These are phyloP conservation scores for Bryoglossum gracile DNA, from an alignment of 495 filamentous ascomycete genomes.

Conservation along the genomic window DNA sequence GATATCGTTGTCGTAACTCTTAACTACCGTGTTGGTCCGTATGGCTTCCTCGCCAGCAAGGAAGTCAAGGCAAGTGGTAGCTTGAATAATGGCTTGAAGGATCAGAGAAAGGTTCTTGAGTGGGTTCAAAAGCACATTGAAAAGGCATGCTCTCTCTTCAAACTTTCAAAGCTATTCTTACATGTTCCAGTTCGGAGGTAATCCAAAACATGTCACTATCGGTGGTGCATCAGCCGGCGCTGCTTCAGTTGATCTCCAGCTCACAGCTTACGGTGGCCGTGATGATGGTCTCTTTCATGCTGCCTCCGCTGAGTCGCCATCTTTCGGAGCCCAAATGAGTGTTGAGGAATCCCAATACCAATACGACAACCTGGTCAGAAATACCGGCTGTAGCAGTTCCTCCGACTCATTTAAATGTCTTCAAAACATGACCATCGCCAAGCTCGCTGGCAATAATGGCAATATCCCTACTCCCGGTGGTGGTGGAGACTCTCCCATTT, in stretches of 20 bases:
- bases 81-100: constrained; percentile 64
- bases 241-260: constrained; percentile 56
- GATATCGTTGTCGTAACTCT: constrained; percentile 66
- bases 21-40: constrained; percentile 67
- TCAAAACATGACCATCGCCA: constrained; percentile 39
- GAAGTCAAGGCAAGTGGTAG: constrained; percentile 45
- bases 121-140: constrained; percentile 65
- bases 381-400: constrained; percentile 43
- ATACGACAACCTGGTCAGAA: constrained; percentile 53
- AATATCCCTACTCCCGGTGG: constrained; percentile 46
- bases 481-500: constrained; percentile 40
- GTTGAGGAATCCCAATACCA: constrained; percentile 55
- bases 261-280: constrained; percentile 52
- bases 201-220: constrained; percentile 63
- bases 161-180: neutral
- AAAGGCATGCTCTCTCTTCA: constrained; percentile 32
- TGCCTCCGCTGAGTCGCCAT: constrained; percentile 57
- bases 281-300: constrained; percentile 53
- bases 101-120: constrained; percentile 57
- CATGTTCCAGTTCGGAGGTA: constrained; percentile 55
- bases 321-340: constrained; percentile 54
- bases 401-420: constrained; percentile 51
- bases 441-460: constrained; percentile 47
- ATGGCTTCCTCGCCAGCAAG: constrained; percentile 63
- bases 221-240: constrained; percentile 68